phyloP scores from a whole-genome alignment of 768 basidiomycete species.

The Leccinum disarticulatum region DNA sequence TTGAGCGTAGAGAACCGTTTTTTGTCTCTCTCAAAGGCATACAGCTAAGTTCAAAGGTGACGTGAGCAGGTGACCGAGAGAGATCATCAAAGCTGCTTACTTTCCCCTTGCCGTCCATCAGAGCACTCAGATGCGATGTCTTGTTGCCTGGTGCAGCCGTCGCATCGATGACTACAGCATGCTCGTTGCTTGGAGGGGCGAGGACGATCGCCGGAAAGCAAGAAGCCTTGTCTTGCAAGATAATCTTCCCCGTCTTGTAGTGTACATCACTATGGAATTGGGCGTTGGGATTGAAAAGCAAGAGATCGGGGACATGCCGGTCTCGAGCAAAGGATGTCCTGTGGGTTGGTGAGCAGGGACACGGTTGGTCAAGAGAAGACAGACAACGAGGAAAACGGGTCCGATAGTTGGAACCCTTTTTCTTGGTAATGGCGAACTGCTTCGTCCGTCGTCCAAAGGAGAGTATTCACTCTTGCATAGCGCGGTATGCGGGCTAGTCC shows the following conservation, averaged over 20 bases:
- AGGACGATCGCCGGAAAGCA: slow-evolving; percentile 93
- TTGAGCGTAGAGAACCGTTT: slow-evolving; percentile 81
- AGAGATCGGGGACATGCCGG: slow-evolving; percentile 76
- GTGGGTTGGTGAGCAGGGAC: slow-evolving; percentile 7
- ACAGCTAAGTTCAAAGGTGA: slow-evolving; percentile 47
- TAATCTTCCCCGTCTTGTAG: slow-evolving; percentile 78
- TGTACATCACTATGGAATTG: slow-evolving; percentile 69
- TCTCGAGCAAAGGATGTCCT: slow-evolving; percentile 73
- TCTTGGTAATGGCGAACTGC: slow-evolving; percentile 57
- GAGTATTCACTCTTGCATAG: slow-evolving; percentile 82
- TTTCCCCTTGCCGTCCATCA: slow-evolving; percentile 82
- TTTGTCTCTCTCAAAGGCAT: slow-evolving; percentile 86
- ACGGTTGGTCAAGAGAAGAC: slow-evolving; percentile 2
- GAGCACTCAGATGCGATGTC: slow-evolving; percentile 87
- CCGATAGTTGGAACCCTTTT: slow-evolving; percentile 53
- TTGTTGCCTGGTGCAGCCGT: slow-evolving; percentile 99
- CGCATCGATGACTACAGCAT: slow-evolving; percentile 78
- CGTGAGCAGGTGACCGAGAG: neutral
- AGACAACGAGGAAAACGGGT: slow-evolving; percentile 56
- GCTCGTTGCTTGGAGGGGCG: slow-evolving; percentile 56
- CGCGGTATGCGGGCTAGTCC: slow-evolving; percentile 68
- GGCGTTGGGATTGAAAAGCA: slow-evolving; percentile 68
- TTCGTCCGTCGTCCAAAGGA: slow-evolving; percentile 62
- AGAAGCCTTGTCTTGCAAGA: slow-evolving; percentile 97
- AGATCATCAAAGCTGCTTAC: slow-evolving; percentile 37